Base-by-base conservation (phyloP, 495 filamentous ascomycete genomes). In the Venustampulla echinocandica region DNA sequence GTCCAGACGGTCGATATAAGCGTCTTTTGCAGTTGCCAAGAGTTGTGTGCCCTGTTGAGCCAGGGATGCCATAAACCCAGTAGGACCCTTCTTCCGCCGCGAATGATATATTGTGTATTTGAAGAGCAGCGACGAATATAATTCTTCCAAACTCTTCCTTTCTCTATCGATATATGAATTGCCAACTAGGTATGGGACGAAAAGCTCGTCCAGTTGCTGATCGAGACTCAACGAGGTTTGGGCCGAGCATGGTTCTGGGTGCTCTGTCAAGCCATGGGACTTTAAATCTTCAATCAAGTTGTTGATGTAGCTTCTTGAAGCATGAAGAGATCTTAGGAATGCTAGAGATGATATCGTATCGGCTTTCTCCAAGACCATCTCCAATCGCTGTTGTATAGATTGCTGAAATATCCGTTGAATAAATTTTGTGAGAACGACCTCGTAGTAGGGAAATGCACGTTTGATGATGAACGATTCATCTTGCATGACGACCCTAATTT, bases 331-430 rank as follows among this genome's bases (percentile, higher is more conserved):
- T 30, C 93, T 80, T 0, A 99, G 70, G 60, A 95, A 97, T 3
- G 93, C 90, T 18, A 99, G 68, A 3, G 87, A 88, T 1, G 93
- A 97, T 32, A 95, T 79, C 6, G 80, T 81, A 53, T 84, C 84
- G 10, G 93, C 90, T 64, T 95, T 95, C 48, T 95, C 87, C 34
- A 99, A 70, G 7, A 99, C 89, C 84, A 94, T 88, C 55, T 99
- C 93, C 10, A 99, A 71, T 2, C 89, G 73, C 63, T 97, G 92
- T 60, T 97, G 93, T 50, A 98, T 84, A 2, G 90, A 95, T 61
- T 99, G 93, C 60, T 99, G 90, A 61, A 97, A 99, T 4, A 99
- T 81, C 24, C 93, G 77, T 63, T 97, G 93, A 21, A 97, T 66
- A 53, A 99, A 99, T 49, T 86, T 87, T 28, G 79, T 77, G 35